Conservation (phyloP, 1,284 basidiomycete species). For the Cutaneotrichosporon cutaneum region DNA sequence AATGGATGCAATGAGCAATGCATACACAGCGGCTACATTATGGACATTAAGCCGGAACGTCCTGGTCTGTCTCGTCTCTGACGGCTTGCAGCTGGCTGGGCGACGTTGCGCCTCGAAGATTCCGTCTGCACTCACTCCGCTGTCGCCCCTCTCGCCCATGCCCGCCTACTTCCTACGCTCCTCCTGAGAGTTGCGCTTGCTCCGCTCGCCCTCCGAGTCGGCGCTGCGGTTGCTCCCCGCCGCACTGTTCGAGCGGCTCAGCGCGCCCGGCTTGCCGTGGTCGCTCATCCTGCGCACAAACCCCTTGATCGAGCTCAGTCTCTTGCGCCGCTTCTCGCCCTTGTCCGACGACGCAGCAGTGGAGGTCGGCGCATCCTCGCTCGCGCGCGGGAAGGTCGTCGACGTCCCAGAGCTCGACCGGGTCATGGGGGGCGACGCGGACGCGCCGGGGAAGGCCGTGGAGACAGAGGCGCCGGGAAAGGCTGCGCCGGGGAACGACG, state of each 20-base stretch:
- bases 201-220: conserved; percentile 3
- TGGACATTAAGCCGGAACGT: too few relatives aligned
- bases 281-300: conserved; percentile 47
- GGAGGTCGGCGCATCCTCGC: not conserved
- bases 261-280: conserved; percentile 3
- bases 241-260: not conserved
- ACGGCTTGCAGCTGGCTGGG: too few relatives aligned
- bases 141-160: too few relatives aligned
- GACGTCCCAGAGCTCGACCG: conserved; percentile 5
- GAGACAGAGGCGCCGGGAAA: not conserved
- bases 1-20: too few relatives aligned
- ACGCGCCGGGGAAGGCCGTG: not conserved
- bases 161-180: not conserved
- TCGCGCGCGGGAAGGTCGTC: not conserved
- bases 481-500: conserved; percentile 1
- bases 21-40: too few relatives aligned
- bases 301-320: conserved; percentile 44
- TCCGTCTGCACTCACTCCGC: too few relatives aligned
- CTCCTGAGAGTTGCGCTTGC: not conserved
- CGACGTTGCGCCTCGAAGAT: too few relatives aligned
- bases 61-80: too few relatives aligned
- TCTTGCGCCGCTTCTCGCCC: conserved; percentile 31
- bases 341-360: not conserved
- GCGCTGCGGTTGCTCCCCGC: not conserved
- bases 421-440: not conserved